A percentile compares a stretch with the other conserved stretches of the same genome.
These are phyloP conservation scores for Metschnikowia koreensis DNA, from an alignment of 805 yeast genomes.

Conservation along the genomic window DNA sequence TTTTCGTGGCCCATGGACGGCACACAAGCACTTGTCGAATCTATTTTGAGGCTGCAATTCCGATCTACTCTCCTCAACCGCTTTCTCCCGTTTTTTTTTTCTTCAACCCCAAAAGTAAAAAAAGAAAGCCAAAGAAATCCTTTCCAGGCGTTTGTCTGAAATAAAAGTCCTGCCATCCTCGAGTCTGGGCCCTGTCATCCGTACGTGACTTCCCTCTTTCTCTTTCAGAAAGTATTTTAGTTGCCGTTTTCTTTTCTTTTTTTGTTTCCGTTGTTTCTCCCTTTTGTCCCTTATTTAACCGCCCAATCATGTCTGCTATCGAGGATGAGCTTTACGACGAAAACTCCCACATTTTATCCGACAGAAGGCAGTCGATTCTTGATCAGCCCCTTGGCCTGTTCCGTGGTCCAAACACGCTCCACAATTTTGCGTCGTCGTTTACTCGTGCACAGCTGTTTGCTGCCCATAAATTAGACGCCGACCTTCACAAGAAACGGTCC, in stretches of 20 bases:
- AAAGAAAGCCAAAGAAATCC: no score
- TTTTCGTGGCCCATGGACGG: no score
- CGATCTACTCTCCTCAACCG: neutral
- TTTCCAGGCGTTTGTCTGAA: no score
- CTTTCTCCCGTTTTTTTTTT: neutral
- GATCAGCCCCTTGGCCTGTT: conserved; percentile 52
- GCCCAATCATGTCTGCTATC: conserved; percentile 12
- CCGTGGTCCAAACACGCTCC: conserved; percentile 64
- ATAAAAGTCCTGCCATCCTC: no score
- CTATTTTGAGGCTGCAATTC: neutral
- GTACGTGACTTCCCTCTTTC: no score
- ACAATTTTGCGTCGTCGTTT: conserved; percentile 76
- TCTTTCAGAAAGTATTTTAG: no score
- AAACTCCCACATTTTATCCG: conserved; percentile 9
- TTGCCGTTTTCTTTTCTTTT: no score
- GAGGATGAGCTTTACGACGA: conserved; percentile 15
- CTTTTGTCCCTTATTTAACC: neutral
- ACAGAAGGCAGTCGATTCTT: conserved; percentile 20
- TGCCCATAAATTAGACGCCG: conserved; percentile 47
- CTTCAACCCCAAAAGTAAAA: neutral
- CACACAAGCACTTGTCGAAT: neutral
- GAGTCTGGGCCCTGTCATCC: no score
- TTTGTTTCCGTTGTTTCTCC: neutral
- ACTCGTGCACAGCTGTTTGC: conserved; percentile 67
- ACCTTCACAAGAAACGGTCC: conserved; percentile 60